These are phyloP conservation scores for Dictyostelium firmibasis DNA, from an alignment of 78 protist species.

Conservation along the genomic window DNA sequence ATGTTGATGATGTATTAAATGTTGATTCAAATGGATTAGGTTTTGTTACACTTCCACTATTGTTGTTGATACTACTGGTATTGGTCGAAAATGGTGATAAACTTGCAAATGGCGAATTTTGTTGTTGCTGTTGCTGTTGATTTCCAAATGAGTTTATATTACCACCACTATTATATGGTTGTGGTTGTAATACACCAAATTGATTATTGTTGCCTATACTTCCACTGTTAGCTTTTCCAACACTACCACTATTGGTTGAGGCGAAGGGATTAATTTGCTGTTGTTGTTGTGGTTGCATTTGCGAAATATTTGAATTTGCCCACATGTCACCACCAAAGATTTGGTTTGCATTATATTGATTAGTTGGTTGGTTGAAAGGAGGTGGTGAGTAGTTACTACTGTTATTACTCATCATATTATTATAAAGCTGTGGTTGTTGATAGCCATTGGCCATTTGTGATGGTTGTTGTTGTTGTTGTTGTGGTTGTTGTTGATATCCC, in stretches of 20 bases:
- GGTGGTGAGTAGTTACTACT: conserved; percentile 3
- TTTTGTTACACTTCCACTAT: conserved; percentile 30
- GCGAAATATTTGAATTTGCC: background rate
- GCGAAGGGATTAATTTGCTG: background rate
- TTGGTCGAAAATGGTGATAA: conserved; percentile 50
- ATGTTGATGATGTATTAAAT: conserved; percentile 14
- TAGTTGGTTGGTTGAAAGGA: background rate
- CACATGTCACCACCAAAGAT: background rate
- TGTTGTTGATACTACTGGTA: background rate
- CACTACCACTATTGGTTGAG: background rate
- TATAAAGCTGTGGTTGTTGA: conserved; percentile 7
- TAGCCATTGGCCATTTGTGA: background rate
- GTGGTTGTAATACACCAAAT: background rate
- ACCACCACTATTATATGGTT: background rate
- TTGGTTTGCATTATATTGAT: conserved; percentile 1
- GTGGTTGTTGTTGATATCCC: background rate
- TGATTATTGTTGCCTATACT: background rate
- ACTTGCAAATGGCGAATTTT: conserved; percentile 47
- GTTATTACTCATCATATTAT: background rate
- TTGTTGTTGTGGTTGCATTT: background rate
- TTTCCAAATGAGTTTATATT: background rate
- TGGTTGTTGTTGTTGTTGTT: conserved; percentile 1
- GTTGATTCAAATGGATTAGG: conserved; percentile 54
- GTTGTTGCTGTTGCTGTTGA: conserved; percentile 20
- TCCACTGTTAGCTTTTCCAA: background rate